Conservation (phyloP, 2,329 filamentous ascomycete genomes). For the Metarhizium rileyi region DNA sequence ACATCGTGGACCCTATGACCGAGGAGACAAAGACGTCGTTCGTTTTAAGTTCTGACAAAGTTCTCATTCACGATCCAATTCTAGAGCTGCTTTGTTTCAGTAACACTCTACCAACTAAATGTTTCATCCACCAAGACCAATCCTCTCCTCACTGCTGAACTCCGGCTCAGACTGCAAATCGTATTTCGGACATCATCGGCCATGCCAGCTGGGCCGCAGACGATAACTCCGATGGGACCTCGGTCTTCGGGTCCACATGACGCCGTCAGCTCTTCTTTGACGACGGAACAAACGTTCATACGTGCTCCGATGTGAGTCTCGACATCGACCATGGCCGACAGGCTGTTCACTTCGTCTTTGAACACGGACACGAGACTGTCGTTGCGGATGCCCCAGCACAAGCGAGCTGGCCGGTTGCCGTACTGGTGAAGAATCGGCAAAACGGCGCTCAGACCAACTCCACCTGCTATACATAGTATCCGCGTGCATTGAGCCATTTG, state of each 20-base stretch:
- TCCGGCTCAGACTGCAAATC: constrained; percentile 14
- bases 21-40: neutral
- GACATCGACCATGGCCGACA: constrained; percentile 12
- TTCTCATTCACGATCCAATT: neutral
- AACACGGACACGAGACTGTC: constrained; percentile 11
- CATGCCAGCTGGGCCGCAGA: constrained; percentile 21
- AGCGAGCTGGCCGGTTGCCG: constrained; percentile 7
- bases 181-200: constrained; percentile 18
- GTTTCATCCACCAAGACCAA: constrained; percentile 18
- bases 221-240: constrained; percentile 15
- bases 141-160: constrained; percentile 9
- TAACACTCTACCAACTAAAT: constrained; percentile 15
- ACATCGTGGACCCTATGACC: neutral
- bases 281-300: constrained; percentile 13
- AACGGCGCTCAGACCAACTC: constrained; percentile 22
- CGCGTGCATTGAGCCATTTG: constrained; percentile 16
- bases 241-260: constrained; percentile 6
- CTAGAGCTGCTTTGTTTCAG: no score
- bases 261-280: constrained; percentile 12
- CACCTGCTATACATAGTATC: constrained; percentile 22
- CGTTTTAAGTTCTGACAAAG: neutral
- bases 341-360: constrained; percentile 7
- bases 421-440: constrained; percentile 16
- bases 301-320: constrained; percentile 14
- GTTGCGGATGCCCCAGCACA: constrained; percentile 19